Percentiles rank a stretch among this genome's conserved stretches.
Evolutionary conservation across 2,329 filamentous ascomycete genomes (phyloP).

Genomic region (Alternaria gaisen): DNA sequence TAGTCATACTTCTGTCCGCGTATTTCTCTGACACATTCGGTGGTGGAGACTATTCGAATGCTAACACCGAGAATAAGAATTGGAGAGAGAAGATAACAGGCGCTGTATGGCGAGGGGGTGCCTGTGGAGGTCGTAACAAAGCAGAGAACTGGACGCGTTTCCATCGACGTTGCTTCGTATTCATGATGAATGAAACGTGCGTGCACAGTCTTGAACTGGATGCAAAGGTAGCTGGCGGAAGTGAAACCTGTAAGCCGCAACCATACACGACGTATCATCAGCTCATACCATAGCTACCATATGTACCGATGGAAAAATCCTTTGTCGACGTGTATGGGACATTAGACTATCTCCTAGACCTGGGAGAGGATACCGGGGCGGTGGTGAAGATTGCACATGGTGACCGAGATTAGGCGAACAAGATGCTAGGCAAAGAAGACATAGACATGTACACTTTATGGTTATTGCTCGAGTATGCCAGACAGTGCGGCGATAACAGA

Average conservation of each 20-base stretch:
- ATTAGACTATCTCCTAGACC: conserved; percentile 76
- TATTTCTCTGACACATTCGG: conserved; percentile 57
- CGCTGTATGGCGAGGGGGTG: conserved; percentile 59
- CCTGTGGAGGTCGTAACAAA: conserved; percentile 58
- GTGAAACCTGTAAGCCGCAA: conserved; percentile 53
- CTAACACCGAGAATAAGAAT: conserved; percentile 47
- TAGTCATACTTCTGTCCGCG: conserved; percentile 60
- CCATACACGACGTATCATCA: conserved; percentile 52
- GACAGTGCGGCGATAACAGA: conserved; percentile 54
- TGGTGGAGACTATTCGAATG: conserved; percentile 51
- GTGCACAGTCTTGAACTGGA: conserved; percentile 59
- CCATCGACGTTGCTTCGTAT: conserved; percentile 77
- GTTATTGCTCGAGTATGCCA: conserved; percentile 59
- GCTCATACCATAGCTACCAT: conserved; percentile 80
- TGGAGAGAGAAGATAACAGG: conserved; percentile 56
- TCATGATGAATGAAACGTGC: conserved; percentile 74
- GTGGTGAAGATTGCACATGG: conserved; percentile 69
- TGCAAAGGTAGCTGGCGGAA: conserved; percentile 24
- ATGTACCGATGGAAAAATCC: conserved; percentile 80
- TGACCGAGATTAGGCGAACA: conserved; percentile 74
- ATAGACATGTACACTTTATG: conserved; percentile 76
- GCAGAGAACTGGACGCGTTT: conserved; percentile 73
- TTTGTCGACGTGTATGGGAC: conserved; percentile 76
- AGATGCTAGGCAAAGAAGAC: conserved; percentile 73
- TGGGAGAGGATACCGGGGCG: conserved; percentile 18